Evolutionary conservation across 208 protist genomes (phyloP), one percentile per base, ranked within the genome.

Genomic region (Phytomonas sp.): DNA sequence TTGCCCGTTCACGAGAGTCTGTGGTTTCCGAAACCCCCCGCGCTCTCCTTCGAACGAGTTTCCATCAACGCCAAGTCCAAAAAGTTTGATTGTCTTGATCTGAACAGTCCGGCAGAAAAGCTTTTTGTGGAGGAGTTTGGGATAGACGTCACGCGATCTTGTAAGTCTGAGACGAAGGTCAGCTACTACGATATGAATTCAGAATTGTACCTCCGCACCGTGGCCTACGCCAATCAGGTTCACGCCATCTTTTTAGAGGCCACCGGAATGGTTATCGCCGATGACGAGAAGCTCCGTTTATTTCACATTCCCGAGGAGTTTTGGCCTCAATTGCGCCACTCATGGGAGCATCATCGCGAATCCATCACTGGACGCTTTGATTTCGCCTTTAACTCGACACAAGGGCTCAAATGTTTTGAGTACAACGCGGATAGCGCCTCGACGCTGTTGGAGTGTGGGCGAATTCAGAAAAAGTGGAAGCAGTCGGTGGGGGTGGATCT

Each of bases 381-480:
- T 78, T 94, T 96, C 72, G 87, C 82, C 42, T 93, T 83, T 76
- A 83, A 95, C 70, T 70, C 82, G 31, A 89, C 77, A 19, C 70
- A 86, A 29, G 29, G 71, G 32, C 80, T 96, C 73, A 96, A 96
- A 78, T 92, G 87, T 69, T 94, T 94, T 71, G 92, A 96, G 79
- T 96, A 96, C 83, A 96, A 96, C 78, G 92, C 92, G 7, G 92
- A 96, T 69, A 96, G 92, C 76, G 89, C 92, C 29, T 90, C 87
- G 6, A 92, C 87, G 63, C 75, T 96, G 63, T 74, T 96, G 60
- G 92, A 96, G 74, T 94, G 89, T 71, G 92, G 79, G 42, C 81
- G 79, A 63, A 91, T 96, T 72, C 92, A 96, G 75, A 69, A 87
- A 63, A 94, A 96, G 77, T 96, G 92, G 89, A 89, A 84, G 11